Evolutionary conservation across 1,284 basidiomycete genomes (phyloP), one percentile per base, ranked within the genome.

Genomic region (Rhodotorula sp.): DNA sequence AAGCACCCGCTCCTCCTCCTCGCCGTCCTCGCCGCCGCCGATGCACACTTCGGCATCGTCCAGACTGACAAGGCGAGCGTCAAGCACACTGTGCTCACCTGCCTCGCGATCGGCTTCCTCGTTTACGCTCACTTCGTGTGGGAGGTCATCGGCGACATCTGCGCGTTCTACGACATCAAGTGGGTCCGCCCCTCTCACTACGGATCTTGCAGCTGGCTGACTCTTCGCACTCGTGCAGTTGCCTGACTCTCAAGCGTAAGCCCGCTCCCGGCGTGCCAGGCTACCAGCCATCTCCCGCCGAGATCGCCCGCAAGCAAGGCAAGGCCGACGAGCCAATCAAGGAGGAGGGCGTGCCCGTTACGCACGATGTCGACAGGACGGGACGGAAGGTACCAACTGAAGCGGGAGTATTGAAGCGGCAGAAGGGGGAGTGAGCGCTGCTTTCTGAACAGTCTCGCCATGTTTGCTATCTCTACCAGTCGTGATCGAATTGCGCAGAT

Each of bases 1-100:
- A 72, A 75, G 87, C 92, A 96, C 80, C 85, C 86, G 75, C 86
- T 93, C 79, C 93, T 93, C 87, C 79, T 93, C 15, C 91, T 89
- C 87, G 90, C 87, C 71, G 79, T 88, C 9, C 78, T 93, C 20
- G 89, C 89, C 7, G 90, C 90, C 0, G 66, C 92, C 34, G 95
- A 99, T 79, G 93, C 90, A 15, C 91, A 92, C 79, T 29, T 59
- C 39, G 22, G 46, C 4, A 27, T 65, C 47, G 62, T 74, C 44
- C 75, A 75, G 58, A 56, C 60, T 46, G 60, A 54, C 27, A 65
- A 67, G 22, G 63, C 62, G 51, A 27, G 59, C 36, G 67, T 64
- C 44, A 67, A 64, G 61, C 30, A 64, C 17, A 46, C 67, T 24
- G 72, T 77, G 0, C 65, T 75, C 29, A 67, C 61, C 0, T 68